phyloP scores from a whole-genome alignment of 441 rosid species.

The Gossypium schwendimanii region DNA sequence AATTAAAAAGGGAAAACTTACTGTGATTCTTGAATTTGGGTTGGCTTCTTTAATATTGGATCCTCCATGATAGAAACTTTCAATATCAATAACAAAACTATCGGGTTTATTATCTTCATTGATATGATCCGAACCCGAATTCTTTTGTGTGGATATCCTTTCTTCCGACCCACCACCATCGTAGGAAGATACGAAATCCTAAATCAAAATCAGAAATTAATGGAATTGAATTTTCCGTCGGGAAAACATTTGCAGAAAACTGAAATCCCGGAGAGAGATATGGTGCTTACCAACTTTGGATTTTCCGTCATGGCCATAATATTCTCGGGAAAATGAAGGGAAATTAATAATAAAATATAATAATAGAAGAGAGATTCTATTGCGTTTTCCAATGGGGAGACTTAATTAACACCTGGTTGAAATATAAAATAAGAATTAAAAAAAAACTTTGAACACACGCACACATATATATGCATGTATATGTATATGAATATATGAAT shows the following conservation, averaged over 20 bases:
- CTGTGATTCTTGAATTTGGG: conserved; percentile 50
- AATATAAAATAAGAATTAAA: neutral
- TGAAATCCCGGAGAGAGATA: conserved; percentile 7
- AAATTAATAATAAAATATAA: neutral
- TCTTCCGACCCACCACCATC: neutral
- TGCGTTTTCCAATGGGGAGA: conserved; percentile 19
- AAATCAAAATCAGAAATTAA: no score
- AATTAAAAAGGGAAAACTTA: conserved; percentile 22
- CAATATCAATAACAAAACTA: conserved; percentile 60
- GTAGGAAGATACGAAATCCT: no score
- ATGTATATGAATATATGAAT: no score
- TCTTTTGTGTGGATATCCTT: conserved; percentile 23
- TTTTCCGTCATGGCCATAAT: conserved; percentile 36
- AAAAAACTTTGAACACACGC: neutral
- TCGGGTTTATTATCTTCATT: conserved; percentile 46
- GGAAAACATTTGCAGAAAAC: neutral
- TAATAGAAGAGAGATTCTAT: neutral
- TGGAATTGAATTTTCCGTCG: no score
- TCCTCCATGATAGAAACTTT: conserved; percentile 31
- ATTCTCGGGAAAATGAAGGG: conserved; percentile 17
- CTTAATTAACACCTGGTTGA: conserved; percentile 13
- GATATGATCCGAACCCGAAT: conserved; percentile 35
- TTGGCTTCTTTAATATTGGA: conserved; percentile 19
- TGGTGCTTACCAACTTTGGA: conserved; percentile 40
- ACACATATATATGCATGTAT: no score